Evolutionary conservation across 163 green algal species (phyloP).

Genomic region (Scenedesmus sp.): DNA sequence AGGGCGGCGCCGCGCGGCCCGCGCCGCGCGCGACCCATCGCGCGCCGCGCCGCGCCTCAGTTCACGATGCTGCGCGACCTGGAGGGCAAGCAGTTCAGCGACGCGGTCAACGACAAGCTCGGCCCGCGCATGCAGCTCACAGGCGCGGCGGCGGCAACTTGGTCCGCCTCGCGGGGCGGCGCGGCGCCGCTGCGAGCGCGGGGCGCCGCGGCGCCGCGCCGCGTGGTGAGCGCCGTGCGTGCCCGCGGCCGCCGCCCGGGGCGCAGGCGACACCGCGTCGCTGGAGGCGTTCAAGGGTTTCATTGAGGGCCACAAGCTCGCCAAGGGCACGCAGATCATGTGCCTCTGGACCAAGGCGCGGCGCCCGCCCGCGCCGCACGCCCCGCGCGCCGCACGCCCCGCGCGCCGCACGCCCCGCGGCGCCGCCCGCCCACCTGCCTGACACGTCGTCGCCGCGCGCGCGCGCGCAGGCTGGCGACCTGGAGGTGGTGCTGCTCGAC

Average conservation of each 20-base stretch:
- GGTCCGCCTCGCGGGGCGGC: not conserved
- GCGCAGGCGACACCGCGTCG: conserved; percentile 18
- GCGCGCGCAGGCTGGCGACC: conserved; percentile 7
- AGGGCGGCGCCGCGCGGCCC: too few relatives aligned
- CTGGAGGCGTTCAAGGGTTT: conserved; percentile 31
- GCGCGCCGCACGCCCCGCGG: too few relatives aligned
- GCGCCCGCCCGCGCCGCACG: too few relatives aligned
- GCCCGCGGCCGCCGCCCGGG: not conserved
- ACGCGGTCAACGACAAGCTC: conserved; percentile 63
- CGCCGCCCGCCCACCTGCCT: too few relatives aligned
- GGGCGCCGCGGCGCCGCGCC: not conserved
- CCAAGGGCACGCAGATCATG: conserved; percentile 42
- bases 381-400: too few relatives aligned
- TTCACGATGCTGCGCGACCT: conserved; percentile 62
- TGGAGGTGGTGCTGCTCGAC: conserved; percentile 29
- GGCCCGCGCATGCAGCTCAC: conserved; percentile 59
- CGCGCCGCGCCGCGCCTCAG: conserved; percentile 32
- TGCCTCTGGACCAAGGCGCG: conserved; percentile 45
- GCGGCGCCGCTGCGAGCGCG: not conserved
- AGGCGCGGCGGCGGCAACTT: not conserved
- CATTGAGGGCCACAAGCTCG: conserved; percentile 33
- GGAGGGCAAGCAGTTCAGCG: conserved; percentile 58
- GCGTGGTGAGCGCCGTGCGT: not conserved
- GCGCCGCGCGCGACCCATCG: too few relatives aligned
- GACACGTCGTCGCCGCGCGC: too few relatives aligned